These are phyloP conservation scores for Delitschia confertaspora DNA, from an alignment of 495 filamentous ascomycete genomes.

Conservation along the genomic window DNA sequence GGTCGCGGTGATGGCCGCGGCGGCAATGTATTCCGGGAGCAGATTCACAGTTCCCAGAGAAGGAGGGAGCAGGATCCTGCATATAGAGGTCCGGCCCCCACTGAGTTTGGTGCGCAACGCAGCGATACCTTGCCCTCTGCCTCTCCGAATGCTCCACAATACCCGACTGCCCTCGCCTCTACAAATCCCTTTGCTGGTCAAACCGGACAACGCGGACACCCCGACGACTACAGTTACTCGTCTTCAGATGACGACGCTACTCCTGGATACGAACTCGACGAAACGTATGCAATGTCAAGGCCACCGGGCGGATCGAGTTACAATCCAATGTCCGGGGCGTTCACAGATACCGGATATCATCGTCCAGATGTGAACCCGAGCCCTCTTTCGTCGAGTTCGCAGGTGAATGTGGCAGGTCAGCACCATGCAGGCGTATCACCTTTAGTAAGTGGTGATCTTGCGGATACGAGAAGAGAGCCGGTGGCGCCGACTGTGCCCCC, in stretches of 20 bases:
- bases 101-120: slow-evolving; percentile 1
- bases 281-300: slow-evolving; percentile 20
- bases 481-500: slow-evolving; percentile 7
- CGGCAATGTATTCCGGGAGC: slow-evolving; percentile 30
- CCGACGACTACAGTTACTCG: slow-evolving; percentile 23
- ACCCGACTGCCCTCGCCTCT: slow-evolving; percentile 13
- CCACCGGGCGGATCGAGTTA: slow-evolving; percentile 14
- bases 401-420: too few species aligned
- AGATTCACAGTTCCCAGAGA: slow-evolving; percentile 26
- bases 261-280: slow-evolving; percentile 29
- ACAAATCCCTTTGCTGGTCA: slow-evolving; percentile 15
- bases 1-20: slow-evolving; percentile 2
- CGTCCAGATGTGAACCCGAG: slow-evolving; percentile 9
- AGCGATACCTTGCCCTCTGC: slow-evolving; percentile 10
- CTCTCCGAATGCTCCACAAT: slow-evolving; percentile 11
- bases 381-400: too few species aligned
- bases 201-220: neutral
- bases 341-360: slow-evolving; percentile 22
- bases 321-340: slow-evolving; percentile 15
- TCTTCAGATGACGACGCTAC: slow-evolving; percentile 29
- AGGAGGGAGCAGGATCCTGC: slow-evolving; percentile 8
- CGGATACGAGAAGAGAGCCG: slow-evolving; percentile 4
- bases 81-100: neutral
- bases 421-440: too few species aligned
- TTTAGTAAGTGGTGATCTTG: slow-evolving; percentile 5